Conservation (phyloP, 129 eudicot species). For the Solidago caesia region DNA sequence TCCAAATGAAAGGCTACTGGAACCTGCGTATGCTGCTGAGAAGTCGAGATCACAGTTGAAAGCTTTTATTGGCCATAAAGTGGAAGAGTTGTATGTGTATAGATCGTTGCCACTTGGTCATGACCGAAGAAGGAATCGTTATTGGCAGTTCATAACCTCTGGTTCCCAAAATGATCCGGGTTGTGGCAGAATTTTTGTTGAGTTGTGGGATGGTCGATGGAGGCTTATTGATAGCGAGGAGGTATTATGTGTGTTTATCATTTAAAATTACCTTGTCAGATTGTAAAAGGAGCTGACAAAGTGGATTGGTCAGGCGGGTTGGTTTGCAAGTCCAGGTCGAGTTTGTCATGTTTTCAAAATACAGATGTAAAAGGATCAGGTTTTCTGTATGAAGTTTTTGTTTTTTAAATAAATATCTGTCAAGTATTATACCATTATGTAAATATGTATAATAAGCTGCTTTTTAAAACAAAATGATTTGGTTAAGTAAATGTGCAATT, state of each 20-base stretch:
- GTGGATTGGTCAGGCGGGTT: neutral
- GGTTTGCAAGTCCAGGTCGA: too few relatives aligned
- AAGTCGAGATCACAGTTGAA: constrained; percentile 67
- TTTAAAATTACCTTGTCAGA: neutral
- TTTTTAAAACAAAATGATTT: too few relatives aligned
- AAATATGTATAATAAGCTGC: too few relatives aligned
- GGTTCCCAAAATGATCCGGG: constrained; percentile 77
- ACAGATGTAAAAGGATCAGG: too few relatives aligned
- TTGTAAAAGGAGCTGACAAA: neutral
- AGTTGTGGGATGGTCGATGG: constrained; percentile 67
- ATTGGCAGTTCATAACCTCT: constrained; percentile 82
- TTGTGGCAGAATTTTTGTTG: constrained; percentile 76
- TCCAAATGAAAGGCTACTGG: constrained; percentile 47
- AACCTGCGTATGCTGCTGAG: constrained; percentile 67
- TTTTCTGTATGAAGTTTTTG: too few relatives aligned
- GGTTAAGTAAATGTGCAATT: too few relatives aligned
- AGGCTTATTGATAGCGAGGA: constrained; percentile 74
- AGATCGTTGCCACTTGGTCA: constrained; percentile 93
- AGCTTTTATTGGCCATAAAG: constrained; percentile 69
- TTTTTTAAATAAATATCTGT: too few relatives aligned
- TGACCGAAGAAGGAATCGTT: constrained; percentile 86
- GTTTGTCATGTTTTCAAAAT: too few relatives aligned
- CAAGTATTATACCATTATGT: too few relatives aligned
- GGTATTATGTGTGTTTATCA: constrained; percentile 32
- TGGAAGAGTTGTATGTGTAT: constrained; percentile 73